A percentile compares a stretch with the other conserved stretches of the same genome.
phyloP scores from a whole-genome alignment of 192 early-diverging fungal species.

The Backusella parvicylindrica region DNA sequence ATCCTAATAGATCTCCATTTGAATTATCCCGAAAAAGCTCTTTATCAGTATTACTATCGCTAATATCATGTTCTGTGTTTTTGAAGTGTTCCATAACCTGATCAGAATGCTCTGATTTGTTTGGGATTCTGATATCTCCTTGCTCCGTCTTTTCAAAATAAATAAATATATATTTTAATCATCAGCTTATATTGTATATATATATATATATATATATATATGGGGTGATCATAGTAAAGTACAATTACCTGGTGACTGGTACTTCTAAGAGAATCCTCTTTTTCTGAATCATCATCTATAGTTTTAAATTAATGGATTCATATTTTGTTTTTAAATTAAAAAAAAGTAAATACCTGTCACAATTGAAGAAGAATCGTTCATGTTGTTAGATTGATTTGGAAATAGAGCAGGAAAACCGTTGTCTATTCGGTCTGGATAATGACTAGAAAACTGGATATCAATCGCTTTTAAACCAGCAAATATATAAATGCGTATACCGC shows the following conservation, averaged over 20 bases:
- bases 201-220: too few relatives aligned
- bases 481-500: background rate
- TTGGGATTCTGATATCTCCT: background rate
- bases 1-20: background rate
- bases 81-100: background rate
- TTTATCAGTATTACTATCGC: background rate
- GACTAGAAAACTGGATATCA: background rate
- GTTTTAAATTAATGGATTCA: background rate
- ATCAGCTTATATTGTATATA: too few relatives aligned
- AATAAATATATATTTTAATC: too few relatives aligned
- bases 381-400: background rate
- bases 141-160: background rate
- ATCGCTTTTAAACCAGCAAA: conserved; percentile 5
- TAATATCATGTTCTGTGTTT: background rate
- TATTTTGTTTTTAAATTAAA: background rate
- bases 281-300: background rate
- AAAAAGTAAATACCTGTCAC: background rate
- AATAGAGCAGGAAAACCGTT: background rate
- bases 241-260: background rate
- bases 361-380: background rate
- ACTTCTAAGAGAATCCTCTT: background rate
- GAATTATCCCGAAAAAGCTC: background rate
- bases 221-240: background rate
- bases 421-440: background rate
- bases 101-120: background rate